Conservation (phyloP, 2,329 filamentous ascomycete genomes). For the Moelleriella libera region DNA sequence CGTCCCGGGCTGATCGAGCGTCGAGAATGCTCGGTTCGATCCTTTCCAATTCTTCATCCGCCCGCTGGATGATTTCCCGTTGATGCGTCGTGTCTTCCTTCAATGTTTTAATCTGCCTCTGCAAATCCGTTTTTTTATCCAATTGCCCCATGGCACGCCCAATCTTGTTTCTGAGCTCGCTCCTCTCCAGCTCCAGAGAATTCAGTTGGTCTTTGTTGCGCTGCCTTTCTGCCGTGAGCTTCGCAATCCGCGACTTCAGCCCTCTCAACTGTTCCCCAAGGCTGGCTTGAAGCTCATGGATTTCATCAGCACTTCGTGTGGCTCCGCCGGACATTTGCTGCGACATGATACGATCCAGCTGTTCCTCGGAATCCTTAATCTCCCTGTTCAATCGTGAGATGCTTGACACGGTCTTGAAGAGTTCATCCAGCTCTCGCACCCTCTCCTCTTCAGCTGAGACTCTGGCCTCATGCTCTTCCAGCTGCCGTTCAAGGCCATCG, state of each 20-base stretch:
- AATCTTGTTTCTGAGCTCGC: conserved; percentile 61
- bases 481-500: conserved; percentile 40
- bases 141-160: conserved; percentile 58
- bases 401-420: conserved; percentile 61
- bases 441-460: conserved; percentile 51
- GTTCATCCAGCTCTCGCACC: conserved; percentile 59
- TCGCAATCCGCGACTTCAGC: conserved; percentile 48
- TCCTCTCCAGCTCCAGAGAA: conserved; percentile 60
- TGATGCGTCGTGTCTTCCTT: conserved; percentile 55
- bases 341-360: conserved; percentile 61
- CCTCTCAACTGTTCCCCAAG: conserved; percentile 53
- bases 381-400: conserved; percentile 63
- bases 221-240: conserved; percentile 57
- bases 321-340: conserved; percentile 58
- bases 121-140: conserved; percentile 64
- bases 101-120: conserved; percentile 58
- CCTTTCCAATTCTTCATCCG: conserved; percentile 59
- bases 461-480: conserved; percentile 54
- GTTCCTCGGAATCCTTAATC: conserved; percentile 53
- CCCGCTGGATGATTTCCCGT: conserved; percentile 51
- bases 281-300: conserved; percentile 60
- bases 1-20: conserved; percentile 63
- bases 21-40: conserved; percentile 64
- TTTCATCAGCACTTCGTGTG: conserved; percentile 64
- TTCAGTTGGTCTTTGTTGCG: conserved; percentile 54